Evolutionary conservation across 768 basidiomycete genomes (phyloP), one percentile per base, ranked within the genome.

Genomic region (Mycena filopes): DNA sequence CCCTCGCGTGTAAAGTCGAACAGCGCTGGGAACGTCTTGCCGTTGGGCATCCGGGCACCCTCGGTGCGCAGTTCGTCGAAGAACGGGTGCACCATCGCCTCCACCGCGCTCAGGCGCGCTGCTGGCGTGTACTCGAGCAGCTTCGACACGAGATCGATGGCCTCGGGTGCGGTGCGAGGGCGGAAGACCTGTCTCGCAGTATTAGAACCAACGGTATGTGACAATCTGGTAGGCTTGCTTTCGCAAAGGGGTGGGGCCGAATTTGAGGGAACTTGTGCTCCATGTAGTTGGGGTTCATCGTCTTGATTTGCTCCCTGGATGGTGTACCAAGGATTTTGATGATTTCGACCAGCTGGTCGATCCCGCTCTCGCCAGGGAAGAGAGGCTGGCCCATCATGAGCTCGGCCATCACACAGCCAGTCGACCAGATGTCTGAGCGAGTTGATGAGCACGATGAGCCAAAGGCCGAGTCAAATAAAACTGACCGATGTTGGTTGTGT

Each of bases 251-350:
- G 76, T 99, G 97, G n/a, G 96, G 95, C 77, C 97, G 96, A 84
- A 99, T 99, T 80, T 99, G 97, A 2, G 98, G 98, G 84, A 99
- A 99, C 81, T 99, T 98, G 88, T 99, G 98, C 77, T 99, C 98
- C 98, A 99, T 99, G 81, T 99, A 99, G 83, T 99, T 99, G 59
- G 98, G 98, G 80, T 99, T 99, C 98, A 99, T 99, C 71, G 98
- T 99, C 90, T 99, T 99, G 87, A 99, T 99, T 80, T 99, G 98
- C 76, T 99, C 98, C 71, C 97, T 85, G 63, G 98, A 96, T 3
- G 98, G 98, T 23, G 98, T 99, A 18, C 98, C 98, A 57, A 99
- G 88, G 46, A 99, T 96, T 79, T 99, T 99, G 90, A 99, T 99
- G 72, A 99, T 99, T 82, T 99, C 98, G 61, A 99, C 98, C 73